These are phyloP conservation scores for Picea abies DNA, from an alignment of 83 land plant genomes.

Conservation along the genomic window DNA sequence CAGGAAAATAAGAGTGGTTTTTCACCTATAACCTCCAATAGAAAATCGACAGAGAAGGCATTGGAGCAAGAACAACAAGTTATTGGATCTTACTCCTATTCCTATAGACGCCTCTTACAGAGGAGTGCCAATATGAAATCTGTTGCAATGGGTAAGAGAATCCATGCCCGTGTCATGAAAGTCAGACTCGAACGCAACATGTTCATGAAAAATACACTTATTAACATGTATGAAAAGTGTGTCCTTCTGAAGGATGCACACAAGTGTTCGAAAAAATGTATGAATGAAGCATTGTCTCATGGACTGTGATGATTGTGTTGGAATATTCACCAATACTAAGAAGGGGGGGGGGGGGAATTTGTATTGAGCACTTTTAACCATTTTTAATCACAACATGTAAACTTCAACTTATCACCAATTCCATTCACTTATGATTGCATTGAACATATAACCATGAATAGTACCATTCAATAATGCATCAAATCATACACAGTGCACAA, in stretches of 20 bases:
- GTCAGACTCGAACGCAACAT: constrained; percentile 22
- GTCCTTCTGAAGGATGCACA: constrained; percentile 38
- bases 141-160: constrained; percentile 25
- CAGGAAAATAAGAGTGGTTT: neutral
- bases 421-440: too few species aligned
- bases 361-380: too few species aligned
- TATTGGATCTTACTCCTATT: neutral
- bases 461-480: too few species aligned
- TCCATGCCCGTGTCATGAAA: constrained; percentile 45
- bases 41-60: neutral
- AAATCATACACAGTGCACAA: too few species aligned
- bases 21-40: neutral
- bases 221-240: constrained; percentile 54
- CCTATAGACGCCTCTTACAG: constrained; percentile 10
- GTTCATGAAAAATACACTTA: constrained; percentile 43
- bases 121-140: constrained; percentile 2
- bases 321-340: too few species aligned
- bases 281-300: constrained; percentile 44
- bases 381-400: too few species aligned
- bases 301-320: constrained; percentile 35
- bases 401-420: too few species aligned
- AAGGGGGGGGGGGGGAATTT: too few species aligned
- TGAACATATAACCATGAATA: too few species aligned
- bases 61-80: neutral
- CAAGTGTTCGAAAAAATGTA: constrained; percentile 61